Percentiles rank a stretch among this genome's conserved stretches.
Evolutionary conservation across 208 protist species (phyloP).

Genomic region (Trypanosoma conorhini): DNA sequence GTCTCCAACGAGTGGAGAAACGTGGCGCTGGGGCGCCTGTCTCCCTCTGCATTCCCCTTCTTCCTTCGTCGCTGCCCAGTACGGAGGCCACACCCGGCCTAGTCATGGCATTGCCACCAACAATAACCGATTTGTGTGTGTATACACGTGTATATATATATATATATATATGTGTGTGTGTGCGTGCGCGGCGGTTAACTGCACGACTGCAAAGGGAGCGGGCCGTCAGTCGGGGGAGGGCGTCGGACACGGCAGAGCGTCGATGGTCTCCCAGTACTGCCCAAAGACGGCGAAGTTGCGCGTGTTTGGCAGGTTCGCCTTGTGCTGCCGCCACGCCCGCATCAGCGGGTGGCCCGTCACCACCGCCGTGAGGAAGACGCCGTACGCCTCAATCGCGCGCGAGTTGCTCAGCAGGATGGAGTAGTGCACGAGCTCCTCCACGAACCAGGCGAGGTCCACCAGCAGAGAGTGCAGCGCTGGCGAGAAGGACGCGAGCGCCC

Average conservation of each 20-base stretch:
- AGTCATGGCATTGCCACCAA: no score
- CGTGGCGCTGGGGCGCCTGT: no score
- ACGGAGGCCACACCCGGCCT: slow-evolving; percentile 10
- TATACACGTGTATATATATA: slow-evolving; percentile 1
- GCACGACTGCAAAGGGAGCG: neutral
- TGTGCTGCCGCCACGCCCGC: slow-evolving; percentile 51
- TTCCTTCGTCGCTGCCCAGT: neutral
- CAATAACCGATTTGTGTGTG: slow-evolving; percentile 15
- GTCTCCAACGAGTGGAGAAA: no score
- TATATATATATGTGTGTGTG: slow-evolving; percentile 6
- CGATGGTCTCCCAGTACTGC: slow-evolving; percentile 45
- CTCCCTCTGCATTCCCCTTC: no score
- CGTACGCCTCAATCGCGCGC: slow-evolving; percentile 71
- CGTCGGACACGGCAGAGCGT: slow-evolving; percentile 45
- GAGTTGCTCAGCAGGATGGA: slow-evolving; percentile 82
- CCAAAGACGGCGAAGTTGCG: slow-evolving; percentile 39
- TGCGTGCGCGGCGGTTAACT: neutral
- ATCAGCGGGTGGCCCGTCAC: slow-evolving; percentile 74
- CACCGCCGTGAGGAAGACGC: slow-evolving; percentile 60
- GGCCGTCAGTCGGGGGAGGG: slow-evolving; percentile 20
- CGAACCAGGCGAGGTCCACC: slow-evolving; percentile 81
- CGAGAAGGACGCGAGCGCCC: neutral
- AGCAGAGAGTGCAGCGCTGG: slow-evolving; percentile 51
- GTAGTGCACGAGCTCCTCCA: slow-evolving; percentile 83
- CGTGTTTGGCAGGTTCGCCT: slow-evolving; percentile 31